phyloP scores from a whole-genome alignment of 2,329 filamentous ascomycete genomes.

The Microsporum audouinii region DNA sequence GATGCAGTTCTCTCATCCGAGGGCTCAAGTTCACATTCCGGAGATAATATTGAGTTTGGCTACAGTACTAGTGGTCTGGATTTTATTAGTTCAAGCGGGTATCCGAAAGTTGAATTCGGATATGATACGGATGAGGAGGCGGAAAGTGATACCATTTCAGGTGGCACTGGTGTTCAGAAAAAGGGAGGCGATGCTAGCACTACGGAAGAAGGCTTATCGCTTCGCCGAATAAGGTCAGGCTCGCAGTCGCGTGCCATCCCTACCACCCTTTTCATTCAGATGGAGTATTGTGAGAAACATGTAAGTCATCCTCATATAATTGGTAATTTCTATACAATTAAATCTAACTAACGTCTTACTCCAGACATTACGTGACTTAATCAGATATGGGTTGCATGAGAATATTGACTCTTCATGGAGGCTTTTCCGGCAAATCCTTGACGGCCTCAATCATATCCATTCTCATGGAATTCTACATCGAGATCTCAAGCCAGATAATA shows the following conservation, averaged over 20 bases:
- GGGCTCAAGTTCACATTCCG: conserved; percentile 5
- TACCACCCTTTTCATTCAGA: conserved; percentile 87
- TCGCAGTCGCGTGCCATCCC: conserved; percentile 45
- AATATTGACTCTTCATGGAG: conserved; percentile 75
- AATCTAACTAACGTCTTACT: background rate
- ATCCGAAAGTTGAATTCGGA: conserved; percentile 66
- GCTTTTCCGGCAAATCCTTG: conserved; percentile 78
- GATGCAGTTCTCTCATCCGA: background rate
- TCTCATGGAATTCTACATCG: conserved; percentile 84
- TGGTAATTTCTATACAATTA: conserved; percentile 9
- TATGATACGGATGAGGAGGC: conserved; percentile 44
- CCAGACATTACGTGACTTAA: conserved; percentile 75
- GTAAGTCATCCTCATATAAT: conserved; percentile 32
- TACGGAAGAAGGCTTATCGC: conserved; percentile 24
- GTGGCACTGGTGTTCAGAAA: conserved; percentile 19
- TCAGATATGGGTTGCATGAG: conserved; percentile 61
- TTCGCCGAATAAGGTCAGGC: conserved; percentile 35
- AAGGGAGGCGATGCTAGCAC: conserved; percentile 12
- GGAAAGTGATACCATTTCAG: conserved; percentile 24
- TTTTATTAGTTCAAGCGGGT: conserved; percentile 79
- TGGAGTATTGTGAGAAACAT: conserved; percentile 95
- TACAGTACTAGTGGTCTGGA: conserved; percentile 73
- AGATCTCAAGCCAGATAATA: conserved; percentile 92
- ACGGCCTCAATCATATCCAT: conserved; percentile 84
- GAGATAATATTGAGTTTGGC: conserved; percentile 47